A percentile compares a stretch with the other conserved stretches of the same genome.
These are phyloP conservation scores for Phialophora macrospora DNA, from an alignment of 2,329 filamentous ascomycete genomes.

Conservation along the genomic window DNA sequence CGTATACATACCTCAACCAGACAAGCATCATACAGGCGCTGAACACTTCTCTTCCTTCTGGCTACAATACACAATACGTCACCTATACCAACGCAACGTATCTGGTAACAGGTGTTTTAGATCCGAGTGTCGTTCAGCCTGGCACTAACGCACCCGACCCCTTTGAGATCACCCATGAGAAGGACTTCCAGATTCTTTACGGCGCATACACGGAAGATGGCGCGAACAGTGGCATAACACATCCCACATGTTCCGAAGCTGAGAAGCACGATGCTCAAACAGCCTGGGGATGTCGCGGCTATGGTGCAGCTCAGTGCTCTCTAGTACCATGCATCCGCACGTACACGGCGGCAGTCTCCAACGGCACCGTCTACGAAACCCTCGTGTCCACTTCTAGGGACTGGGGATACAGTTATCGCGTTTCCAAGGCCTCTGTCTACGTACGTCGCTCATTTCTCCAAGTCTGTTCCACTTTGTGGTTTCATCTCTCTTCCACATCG, in stretches of 20 bases:
- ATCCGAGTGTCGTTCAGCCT: slow-evolving; percentile 1
- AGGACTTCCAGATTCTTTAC: slow-evolving; percentile 7
- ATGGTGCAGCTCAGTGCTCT: slow-evolving; percentile 2
- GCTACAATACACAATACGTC: slow-evolving; percentile 3
- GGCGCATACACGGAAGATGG: background rate
- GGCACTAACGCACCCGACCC: background rate
- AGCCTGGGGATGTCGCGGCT: background rate
- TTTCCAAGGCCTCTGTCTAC: slow-evolving; percentile 2
- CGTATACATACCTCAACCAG: background rate
- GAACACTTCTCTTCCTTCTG: slow-evolving; percentile 9
- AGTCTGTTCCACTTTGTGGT: background rate
- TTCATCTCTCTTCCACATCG: background rate
- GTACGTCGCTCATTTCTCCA: background rate
- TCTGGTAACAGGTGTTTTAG: background rate
- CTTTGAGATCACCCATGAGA: slow-evolving; percentile 3
- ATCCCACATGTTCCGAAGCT: slow-evolving; percentile 4
- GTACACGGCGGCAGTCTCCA: slow-evolving; percentile 5
- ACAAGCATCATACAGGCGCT: background rate
- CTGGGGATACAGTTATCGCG: slow-evolving; percentile 11
- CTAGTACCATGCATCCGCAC: slow-evolving; percentile 6
- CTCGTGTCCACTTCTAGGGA: slow-evolving; percentile 1
- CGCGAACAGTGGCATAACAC: background rate
- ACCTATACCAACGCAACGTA: background rate
- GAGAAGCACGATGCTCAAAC: background rate
- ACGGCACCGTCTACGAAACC: slow-evolving; percentile 7